A percentile compares a stretch with the other conserved stretches of the same genome.
Evolutionary conservation across 2,329 filamentous ascomycete species (phyloP).

Genomic region (Fusarium sp.): DNA sequence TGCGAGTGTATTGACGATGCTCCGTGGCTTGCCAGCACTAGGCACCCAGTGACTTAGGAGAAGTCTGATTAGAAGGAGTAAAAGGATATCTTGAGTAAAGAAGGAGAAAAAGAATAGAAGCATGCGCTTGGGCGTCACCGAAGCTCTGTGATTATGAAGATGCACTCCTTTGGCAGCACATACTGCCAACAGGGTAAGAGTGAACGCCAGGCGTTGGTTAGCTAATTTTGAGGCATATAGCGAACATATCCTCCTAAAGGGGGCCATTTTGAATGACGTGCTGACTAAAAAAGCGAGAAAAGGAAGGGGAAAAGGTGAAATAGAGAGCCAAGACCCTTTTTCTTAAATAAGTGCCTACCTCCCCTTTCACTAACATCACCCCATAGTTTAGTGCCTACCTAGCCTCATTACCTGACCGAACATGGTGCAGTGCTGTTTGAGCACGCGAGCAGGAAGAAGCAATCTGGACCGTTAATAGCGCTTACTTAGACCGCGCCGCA

Average conservation of each 20-base stretch:
- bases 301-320: neutral
- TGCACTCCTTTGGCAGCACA: neutral
- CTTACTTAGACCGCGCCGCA: neutral
- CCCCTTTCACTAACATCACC: neutral
- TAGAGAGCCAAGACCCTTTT: neutral
- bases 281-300: neutral
- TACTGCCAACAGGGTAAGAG: neutral
- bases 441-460: neutral
- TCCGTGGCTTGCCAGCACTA: neutral
- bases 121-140: neutral
- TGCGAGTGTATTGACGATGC: slow-evolving; percentile 6
- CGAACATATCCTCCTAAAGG: neutral
- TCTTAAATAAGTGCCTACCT: neutral
- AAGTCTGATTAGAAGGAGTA: slow-evolving; percentile 47
- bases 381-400: neutral
- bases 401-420: neutral
- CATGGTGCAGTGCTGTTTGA: neutral
- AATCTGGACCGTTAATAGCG: neutral
- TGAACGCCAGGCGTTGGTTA: neutral
- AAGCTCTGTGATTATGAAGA: neutral
- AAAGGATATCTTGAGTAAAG: slow-evolving; percentile 42
- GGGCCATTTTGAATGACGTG: neutral
- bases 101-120: neutral
- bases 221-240: neutral
- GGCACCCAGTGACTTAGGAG: slow-evolving; percentile 42